phyloP scores from a whole-genome alignment of 83 land plant species.

The Picea engelmannii region DNA sequence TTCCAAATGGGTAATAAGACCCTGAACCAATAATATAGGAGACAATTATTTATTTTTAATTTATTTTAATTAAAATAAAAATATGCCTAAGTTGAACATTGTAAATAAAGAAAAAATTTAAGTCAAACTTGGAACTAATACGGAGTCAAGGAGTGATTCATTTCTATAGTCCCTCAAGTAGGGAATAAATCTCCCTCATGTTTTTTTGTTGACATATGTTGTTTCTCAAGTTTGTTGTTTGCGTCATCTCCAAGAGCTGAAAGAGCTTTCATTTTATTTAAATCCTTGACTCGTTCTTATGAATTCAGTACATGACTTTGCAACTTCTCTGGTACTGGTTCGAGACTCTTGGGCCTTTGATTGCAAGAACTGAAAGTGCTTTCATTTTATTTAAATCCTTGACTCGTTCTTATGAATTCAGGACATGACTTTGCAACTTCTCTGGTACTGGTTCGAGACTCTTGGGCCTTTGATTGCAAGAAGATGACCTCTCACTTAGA shows the following conservation, averaged over 20 bases:
- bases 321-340: background rate
- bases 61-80: no score
- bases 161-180: no score
- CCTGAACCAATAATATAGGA: no score
- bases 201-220: background rate
- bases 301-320: background rate
- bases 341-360: constrained; percentile 2
- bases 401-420: background rate
- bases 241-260: constrained; percentile 30
- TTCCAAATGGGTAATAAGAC: no score
- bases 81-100: no score
- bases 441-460: background rate
- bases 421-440: no score
- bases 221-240: background rate
- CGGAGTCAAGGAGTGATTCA: no score
- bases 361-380: constrained; percentile 21
- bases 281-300: background rate
- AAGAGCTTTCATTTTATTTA: constrained; percentile 20
- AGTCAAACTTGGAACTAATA: no score
- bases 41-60: no score
- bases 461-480: background rate
- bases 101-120: no score
- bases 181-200: constrained; percentile 3
- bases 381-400: constrained; percentile 25
- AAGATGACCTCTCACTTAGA: constrained; percentile 23